Percentiles rank a stretch among this genome's conserved stretches.
Evolutionary conservation across 306 rosid genomes (phyloP).

Genomic region (Cucumis hystrix): DNA sequence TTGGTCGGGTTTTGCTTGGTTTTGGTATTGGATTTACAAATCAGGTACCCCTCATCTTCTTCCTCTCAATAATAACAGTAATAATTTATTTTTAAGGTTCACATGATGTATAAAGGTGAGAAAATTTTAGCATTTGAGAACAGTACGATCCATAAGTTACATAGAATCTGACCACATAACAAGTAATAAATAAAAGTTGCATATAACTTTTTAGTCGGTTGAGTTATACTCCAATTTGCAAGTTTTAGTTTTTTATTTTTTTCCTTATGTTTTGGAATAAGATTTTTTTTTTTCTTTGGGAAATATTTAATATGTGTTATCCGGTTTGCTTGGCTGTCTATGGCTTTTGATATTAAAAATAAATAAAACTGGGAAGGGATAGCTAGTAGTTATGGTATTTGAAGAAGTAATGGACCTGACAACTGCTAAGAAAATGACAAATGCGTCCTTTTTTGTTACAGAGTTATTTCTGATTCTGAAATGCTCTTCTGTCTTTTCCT

Average conservation of each 20-base stretch:
- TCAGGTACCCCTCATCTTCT: constrained; percentile 42
- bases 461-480: neutral
- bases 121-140: too few relatives aligned
- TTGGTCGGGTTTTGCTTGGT: constrained; percentile 87
- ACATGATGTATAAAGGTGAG: too few relatives aligned
- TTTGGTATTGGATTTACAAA: constrained; percentile 88
- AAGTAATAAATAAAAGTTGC: too few relatives aligned
- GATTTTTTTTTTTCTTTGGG: neutral
- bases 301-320: neutral
- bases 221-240: too few relatives aligned
- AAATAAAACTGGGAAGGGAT: neutral
- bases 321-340: neutral
- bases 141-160: too few relatives aligned
- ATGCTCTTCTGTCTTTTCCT: neutral
- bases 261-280: too few relatives aligned
- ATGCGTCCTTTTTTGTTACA: neutral
- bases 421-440: neutral
- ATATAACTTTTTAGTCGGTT: too few relatives aligned
- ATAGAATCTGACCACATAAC: too few relatives aligned
- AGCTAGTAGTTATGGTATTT: neutral
- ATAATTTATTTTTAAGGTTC: too few relatives aligned
- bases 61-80: too few relatives aligned
- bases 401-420: neutral
- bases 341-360: neutral
- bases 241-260: too few relatives aligned